Evolutionary conservation across 495 filamentous ascomycete species (phyloP).

Genomic region (Talaromyces ruber): DNA sequence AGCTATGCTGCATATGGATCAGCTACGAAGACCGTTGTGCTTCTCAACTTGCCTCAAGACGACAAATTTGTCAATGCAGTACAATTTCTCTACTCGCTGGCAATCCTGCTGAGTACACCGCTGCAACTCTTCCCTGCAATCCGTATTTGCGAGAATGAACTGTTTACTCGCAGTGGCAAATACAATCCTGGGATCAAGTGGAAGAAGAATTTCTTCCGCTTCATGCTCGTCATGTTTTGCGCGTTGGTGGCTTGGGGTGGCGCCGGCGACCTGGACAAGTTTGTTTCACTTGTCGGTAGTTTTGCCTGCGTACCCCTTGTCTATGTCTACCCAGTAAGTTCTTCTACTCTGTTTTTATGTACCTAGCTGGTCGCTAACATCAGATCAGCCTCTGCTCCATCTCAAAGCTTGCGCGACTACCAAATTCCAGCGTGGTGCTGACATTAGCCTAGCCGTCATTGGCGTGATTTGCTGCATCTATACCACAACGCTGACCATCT

Average conservation of each 20-base stretch:
- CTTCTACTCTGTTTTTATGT: conserved; percentile 4
- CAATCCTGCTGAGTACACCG: conserved; percentile 88
- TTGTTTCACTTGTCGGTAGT: conserved; percentile 89
- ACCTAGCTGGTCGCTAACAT: conserved; percentile 2
- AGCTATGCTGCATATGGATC: conserved; percentile 96
- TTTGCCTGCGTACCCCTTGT: conserved; percentile 97
- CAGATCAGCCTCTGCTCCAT: conserved; percentile 72
- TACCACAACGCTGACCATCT: conserved; percentile 75
- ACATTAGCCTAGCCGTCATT: conserved; percentile 69
- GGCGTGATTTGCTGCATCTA: conserved; percentile 82
- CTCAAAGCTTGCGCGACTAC: conserved; percentile 66
- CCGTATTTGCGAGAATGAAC: conserved; percentile 57
- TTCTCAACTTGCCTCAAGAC: conserved; percentile 94
- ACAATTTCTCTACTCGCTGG: conserved; percentile 90
- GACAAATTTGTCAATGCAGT: conserved; percentile 91
- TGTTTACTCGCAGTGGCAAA: conserved; percentile 81
- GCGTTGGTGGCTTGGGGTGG: conserved; percentile 85
- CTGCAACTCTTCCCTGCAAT: conserved; percentile 97
- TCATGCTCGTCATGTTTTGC: conserved; percentile 80
- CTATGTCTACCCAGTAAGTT: conserved; percentile 90
- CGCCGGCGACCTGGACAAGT: conserved; percentile 91
- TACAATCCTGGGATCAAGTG: conserved; percentile 95
- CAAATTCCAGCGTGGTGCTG: conserved; percentile 52
- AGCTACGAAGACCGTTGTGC: conserved; percentile 87
- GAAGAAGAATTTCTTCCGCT: conserved; percentile 96